phyloP scores from a whole-genome alignment of 371 early-diverging fungal species.

The Neoconidiobolus thromboides region DNA sequence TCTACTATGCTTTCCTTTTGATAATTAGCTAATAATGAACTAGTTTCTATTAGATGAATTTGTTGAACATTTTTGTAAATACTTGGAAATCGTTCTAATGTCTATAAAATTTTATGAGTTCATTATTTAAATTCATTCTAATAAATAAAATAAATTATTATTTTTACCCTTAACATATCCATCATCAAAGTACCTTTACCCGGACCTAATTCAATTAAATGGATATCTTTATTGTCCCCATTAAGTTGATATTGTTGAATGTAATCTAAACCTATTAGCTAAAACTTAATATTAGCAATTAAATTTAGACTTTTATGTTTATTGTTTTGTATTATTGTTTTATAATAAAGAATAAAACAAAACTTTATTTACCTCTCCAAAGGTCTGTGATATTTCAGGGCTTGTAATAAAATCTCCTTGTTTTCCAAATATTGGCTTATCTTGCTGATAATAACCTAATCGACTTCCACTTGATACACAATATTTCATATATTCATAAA shows the following conservation, averaged over 20 bases:
- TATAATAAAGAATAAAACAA: not conserved
- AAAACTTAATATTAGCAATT: slow-evolving; percentile 5
- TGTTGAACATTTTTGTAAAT: slow-evolving; percentile 27
- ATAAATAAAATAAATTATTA: not conserved
- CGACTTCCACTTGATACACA: slow-evolving; percentile 61
- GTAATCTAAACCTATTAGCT: slow-evolving; percentile 64
- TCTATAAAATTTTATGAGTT: slow-evolving; percentile 10
- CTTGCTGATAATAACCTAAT: slow-evolving; percentile 79
- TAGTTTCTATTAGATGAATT: slow-evolving; percentile 58
- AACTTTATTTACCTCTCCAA: slow-evolving; percentile 63
- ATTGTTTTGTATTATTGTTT: slow-evolving; percentile 5
- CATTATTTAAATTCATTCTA: not conserved
- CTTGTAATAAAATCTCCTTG: slow-evolving; percentile 88
- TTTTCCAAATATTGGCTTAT: slow-evolving; percentile 72
- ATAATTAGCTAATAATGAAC: slow-evolving; percentile 13
- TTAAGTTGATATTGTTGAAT: slow-evolving; percentile 46
- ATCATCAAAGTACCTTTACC: slow-evolving; percentile 86
- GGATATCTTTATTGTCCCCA: slow-evolving; percentile 34
- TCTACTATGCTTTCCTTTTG: not conserved
- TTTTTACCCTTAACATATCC: slow-evolving; percentile 66
- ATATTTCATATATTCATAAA: slow-evolving; percentile 75
- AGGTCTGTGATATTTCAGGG: slow-evolving; percentile 93
- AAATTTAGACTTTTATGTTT: not conserved
- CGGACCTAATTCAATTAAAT: slow-evolving; percentile 82
- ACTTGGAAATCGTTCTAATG: slow-evolving; percentile 28